phyloP scores from a whole-genome alignment of 2,329 filamentous ascomycete genomes.

The Fusarium camptoceras region DNA sequence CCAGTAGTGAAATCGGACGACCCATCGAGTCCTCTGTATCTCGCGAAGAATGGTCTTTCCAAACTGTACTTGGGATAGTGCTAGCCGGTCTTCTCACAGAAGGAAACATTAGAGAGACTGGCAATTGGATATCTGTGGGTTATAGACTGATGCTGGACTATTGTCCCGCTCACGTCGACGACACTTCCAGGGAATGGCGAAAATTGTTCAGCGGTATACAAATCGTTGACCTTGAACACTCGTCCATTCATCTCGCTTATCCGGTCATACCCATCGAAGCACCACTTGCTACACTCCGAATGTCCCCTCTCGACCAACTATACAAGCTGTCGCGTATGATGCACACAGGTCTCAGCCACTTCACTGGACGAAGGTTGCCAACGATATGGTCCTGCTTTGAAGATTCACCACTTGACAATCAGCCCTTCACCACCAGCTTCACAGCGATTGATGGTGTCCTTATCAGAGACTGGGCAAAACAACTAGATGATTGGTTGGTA shows the following conservation, averaged over 20 bases:
- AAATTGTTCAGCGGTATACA: conserved; percentile 19
- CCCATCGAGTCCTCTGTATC: conserved; percentile 1
- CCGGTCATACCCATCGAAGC: conserved; percentile 22
- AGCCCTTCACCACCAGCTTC: neutral
- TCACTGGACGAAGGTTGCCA: neutral
- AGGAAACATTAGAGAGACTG: conserved; percentile 7
- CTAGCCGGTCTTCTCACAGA: conserved; percentile 5
- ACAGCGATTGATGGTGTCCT: conserved; percentile 12
- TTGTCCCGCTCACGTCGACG: conserved; percentile 15
- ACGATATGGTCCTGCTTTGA: conserved; percentile 20
- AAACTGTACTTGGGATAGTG: conserved; percentile 14
- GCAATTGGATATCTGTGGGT: conserved; percentile 20
- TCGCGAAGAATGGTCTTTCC: conserved; percentile 17
- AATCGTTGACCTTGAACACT: conserved; percentile 20
- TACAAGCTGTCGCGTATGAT: conserved; percentile 19
- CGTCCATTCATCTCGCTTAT: conserved; percentile 3
- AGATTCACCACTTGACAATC: neutral
- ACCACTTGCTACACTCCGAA: neutral
- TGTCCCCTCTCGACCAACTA: conserved; percentile 11
- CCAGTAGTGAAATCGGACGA: conserved; percentile 7
- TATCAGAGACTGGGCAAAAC: conserved; percentile 12
- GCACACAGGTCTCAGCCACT: conserved; percentile 10
- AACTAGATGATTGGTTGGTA: conserved; percentile 11
- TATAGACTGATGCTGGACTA: conserved; percentile 20
- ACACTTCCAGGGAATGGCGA: conserved; percentile 19